Base-by-base conservation (phyloP, 495 filamentous ascomycete species). In the Penicillium taxi region DNA sequence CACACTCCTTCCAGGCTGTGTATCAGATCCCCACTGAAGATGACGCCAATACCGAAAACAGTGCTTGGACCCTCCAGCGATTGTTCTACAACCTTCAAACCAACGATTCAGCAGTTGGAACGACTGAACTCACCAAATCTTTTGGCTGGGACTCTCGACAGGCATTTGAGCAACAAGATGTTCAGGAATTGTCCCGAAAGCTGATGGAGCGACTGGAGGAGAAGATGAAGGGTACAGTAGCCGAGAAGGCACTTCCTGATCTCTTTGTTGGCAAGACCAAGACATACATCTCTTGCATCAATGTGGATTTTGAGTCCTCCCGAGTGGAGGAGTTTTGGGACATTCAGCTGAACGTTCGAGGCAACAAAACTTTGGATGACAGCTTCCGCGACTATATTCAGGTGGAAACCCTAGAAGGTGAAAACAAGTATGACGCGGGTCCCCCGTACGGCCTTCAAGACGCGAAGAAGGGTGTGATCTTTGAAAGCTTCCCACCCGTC, bases 111-210 rank as follows among this genome's bases (percentile, higher is more conserved):
- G 84, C 93, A 2, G 90, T 99, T 0, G 78, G 84, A 1, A 99
- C 91, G 4, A 82, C 79, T 26, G 91, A 99, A 52, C 77, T 99
- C 12, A 99, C 91, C 0, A 78, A 78, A 39, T 95, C 93, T 0
- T 99, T 99, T 62, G 91, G 91, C 19, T 99, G 91, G 91, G 90
- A 99, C 48, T 90, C 88, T 1, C 79, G 83, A 44, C 90, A 99
- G 56, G 95, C 96, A 21, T 99, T 99, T 59, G 93, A 95, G 56
- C 91, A 99, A 56, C 91, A 99, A 65, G 91, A 99, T 62, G 91
- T 99, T 6, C 91, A 99, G 54, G 91, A 99, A 56, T 68, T 99
- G 12, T 95, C 87, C 12, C 74, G 91, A 26, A 95, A 96, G 56
- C 70, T 99, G 20, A 96, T 99, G 82, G 91, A 99, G 58, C 78